A percentile compares a stretch with the other conserved stretches of the same genome.
phyloP scores from a whole-genome alignment of 352 stramenopile genomes.

The Porosira glacialis region DNA sequence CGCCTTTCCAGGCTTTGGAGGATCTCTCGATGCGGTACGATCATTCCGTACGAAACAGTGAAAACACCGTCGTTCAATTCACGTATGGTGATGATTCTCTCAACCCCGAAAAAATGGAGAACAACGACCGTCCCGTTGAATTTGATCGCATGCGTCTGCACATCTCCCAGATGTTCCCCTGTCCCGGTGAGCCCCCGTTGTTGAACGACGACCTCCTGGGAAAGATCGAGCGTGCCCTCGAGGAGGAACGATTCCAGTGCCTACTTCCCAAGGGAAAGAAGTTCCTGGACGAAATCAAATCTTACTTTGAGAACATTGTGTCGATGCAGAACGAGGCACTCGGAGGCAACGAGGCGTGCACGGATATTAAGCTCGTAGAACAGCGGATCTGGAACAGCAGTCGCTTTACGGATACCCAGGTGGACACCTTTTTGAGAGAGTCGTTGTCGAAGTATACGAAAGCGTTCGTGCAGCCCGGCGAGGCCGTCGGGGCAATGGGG shows the following conservation, averaged over 20 bases:
- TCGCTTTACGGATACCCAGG: slow-evolving; percentile 83
- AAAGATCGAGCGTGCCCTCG: slow-evolving; percentile 84
- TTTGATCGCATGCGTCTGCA: slow-evolving; percentile 90
- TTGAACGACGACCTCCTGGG: slow-evolving; percentile 84
- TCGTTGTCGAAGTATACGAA: slow-evolving; percentile 81
- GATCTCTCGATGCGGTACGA: slow-evolving; percentile 97
- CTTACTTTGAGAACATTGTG: slow-evolving; percentile 66
- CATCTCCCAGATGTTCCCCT: slow-evolving; percentile 79
- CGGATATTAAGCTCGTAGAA: slow-evolving; percentile 37
- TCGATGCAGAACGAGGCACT: slow-evolving; percentile 57
- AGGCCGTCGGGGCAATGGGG: slow-evolving; percentile 97
- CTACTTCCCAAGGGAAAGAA: slow-evolving; percentile 67
- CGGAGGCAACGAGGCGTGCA: slow-evolving; percentile 22
- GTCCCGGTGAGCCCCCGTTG: slow-evolving; percentile 68
- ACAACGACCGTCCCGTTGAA: slow-evolving; percentile 91
- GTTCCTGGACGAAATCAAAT: slow-evolving; percentile 70
- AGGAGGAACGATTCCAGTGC: slow-evolving; percentile 60
- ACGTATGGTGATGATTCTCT: slow-evolving; percentile 97
- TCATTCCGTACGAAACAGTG: slow-evolving; percentile 96
- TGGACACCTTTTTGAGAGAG: slow-evolving; percentile 70
- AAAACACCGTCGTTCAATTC: slow-evolving; percentile 98
- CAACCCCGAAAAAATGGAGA: slow-evolving; percentile 95
- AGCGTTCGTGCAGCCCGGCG: slow-evolving; percentile 86
- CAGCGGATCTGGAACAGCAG: slow-evolving; percentile 85
- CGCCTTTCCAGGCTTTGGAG: slow-evolving; percentile 94